Conservation (phyloP, 495 filamentous ascomycete genomes). For the Glarea lozoyensis region DNA sequence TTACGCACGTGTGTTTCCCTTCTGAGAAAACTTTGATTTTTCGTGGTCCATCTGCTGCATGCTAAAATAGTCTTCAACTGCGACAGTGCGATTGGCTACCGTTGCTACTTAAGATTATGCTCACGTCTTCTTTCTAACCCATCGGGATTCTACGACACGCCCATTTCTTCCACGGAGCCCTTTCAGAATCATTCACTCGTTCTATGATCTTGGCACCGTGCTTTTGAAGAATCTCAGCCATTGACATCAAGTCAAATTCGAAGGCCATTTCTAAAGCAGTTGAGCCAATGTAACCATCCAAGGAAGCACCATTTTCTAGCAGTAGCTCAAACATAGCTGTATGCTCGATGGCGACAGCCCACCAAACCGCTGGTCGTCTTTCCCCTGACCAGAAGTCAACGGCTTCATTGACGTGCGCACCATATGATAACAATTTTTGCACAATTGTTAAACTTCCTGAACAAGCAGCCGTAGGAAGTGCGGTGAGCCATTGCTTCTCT, state of each 20-base stretch:
- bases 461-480: background rate
- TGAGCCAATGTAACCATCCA: background rate
- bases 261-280: background rate
- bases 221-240: constrained; percentile 4
- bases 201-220: too few species aligned
- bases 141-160: too few species aligned
- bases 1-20: too few species aligned
- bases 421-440: constrained; percentile 1
- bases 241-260: constrained; percentile 5
- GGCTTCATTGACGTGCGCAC: background rate
- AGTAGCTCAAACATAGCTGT: constrained; percentile 4
- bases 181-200: too few species aligned
- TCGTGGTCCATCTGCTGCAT: too few species aligned
- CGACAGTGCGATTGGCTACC: too few species aligned
- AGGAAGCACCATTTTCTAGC: constrained; percentile 7
- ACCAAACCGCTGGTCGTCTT: background rate
- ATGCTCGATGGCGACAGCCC: constrained; percentile 4
- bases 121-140: too few species aligned
- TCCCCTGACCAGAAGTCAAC: background rate
- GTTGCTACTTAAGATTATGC: too few species aligned
- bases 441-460: constrained; percentile 3
- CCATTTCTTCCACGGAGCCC: too few species aligned
- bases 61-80: too few species aligned
- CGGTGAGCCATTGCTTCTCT: background rate
- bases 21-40: too few species aligned